Conservation (phyloP, 495 filamentous ascomycete species). For the Parmelia sp. region DNA sequence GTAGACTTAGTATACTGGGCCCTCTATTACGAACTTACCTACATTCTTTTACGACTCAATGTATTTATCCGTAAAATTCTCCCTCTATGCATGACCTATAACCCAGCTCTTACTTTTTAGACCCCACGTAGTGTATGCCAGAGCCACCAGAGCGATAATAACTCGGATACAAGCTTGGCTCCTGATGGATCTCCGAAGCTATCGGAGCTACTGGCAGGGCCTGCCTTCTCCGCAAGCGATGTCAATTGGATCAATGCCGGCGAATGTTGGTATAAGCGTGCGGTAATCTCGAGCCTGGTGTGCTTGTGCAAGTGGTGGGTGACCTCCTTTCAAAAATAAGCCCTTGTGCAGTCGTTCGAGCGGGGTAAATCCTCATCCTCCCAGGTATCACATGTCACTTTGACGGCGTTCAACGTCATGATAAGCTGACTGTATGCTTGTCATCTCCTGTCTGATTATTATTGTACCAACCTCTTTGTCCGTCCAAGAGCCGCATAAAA, state of each 20-base stretch:
- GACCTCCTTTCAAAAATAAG: background rate
- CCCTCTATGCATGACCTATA: no score
- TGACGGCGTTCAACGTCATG: background rate
- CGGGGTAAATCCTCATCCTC: background rate
- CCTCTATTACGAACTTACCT: no score
- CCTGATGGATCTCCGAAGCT: background rate
- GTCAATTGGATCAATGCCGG: background rate
- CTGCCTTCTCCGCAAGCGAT: background rate
- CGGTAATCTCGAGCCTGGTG: no score
- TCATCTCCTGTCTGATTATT: background rate
- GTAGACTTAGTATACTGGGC: no score
- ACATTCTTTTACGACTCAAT: no score
- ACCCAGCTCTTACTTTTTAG: no score
- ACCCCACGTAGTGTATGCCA: no score
- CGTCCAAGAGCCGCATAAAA: background rate
- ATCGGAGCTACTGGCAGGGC: background rate
- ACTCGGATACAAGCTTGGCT: background rate
- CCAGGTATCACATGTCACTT: background rate
- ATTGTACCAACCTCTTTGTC: background rate
- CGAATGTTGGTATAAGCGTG: background rate
- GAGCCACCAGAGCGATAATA: background rate
- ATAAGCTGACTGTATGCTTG: constrained; percentile 2
- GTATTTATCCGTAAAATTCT: no score
- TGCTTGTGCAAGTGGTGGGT: background rate
- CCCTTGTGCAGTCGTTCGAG: background rate